A percentile compares a stretch with the other conserved stretches of the same genome.
Evolutionary conservation across 1,139 yeast species (phyloP).

Genomic region (Candida mesenterica): DNA sequence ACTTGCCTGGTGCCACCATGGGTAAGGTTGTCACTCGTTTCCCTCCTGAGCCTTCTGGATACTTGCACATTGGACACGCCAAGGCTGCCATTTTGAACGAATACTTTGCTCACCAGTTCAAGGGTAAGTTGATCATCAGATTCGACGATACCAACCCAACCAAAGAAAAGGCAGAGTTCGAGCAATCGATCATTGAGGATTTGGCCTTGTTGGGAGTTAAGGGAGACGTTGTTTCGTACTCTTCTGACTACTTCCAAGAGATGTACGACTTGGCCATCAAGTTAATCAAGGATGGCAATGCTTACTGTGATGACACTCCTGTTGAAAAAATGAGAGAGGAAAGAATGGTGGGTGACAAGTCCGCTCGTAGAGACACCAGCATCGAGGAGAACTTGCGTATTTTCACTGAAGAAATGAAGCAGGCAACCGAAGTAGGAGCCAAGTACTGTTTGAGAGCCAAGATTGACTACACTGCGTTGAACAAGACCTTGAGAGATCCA

Average conservation of each 20-base stretch:
- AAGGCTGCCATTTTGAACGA: conserved; percentile 95
- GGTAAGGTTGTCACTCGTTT: conserved; percentile 97
- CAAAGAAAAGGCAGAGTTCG: conserved; percentile 90
- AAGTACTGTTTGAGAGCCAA: conserved; percentile 93
- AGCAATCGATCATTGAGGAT: conserved; percentile 90
- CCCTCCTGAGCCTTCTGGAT: conserved; percentile 93
- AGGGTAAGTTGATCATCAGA: conserved; percentile 91
- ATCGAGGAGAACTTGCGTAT: conserved; percentile 86
- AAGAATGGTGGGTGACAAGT: conserved; percentile 94
- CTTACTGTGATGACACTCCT: conserved; percentile 95
- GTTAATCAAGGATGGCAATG: conserved; percentile 90
- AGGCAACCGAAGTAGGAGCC: conserved; percentile 87
- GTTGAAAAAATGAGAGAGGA: conserved; percentile 95
- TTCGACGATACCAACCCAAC: conserved; percentile 97
- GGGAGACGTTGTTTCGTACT: conserved; percentile 82
- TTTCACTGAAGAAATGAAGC: conserved; percentile 86
- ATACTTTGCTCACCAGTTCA: conserved; percentile 89
- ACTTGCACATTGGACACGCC: conserved; percentile 91
- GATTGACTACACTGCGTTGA: conserved; percentile 82
- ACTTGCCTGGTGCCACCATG: conserved; percentile 81
- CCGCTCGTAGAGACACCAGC: conserved; percentile 84
- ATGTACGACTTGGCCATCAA: conserved; percentile 85
- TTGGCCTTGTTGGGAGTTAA: conserved; percentile 83
- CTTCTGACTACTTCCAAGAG: conserved; percentile 87
- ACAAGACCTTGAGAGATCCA: conserved; percentile 95